These are phyloP conservation scores for Suillus ampliporus DNA, from an alignment of 768 basidiomycete species.

Conservation along the genomic window DNA sequence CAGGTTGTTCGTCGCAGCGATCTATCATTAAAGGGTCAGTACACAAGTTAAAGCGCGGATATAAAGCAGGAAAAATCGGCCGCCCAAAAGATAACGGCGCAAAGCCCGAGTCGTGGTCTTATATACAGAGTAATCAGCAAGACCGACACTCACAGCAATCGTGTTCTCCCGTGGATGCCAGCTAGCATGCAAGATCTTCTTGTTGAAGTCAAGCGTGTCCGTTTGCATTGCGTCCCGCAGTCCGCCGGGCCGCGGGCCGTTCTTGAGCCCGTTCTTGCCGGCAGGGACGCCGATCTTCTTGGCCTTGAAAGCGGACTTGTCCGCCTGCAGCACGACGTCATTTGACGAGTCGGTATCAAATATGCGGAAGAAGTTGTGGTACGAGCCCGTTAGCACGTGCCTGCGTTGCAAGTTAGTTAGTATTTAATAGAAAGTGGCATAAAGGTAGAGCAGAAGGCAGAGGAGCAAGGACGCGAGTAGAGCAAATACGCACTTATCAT, in stretches of 20 bases:
- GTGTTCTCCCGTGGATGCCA: slow-evolving; percentile 99
- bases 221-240: slow-evolving; percentile 87
- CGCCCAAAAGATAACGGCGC: not conserved
- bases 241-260: slow-evolving; percentile 67
- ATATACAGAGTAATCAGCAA: not conserved
- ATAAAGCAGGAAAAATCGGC: slow-evolving; percentile 7
- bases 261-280: slow-evolving; percentile 72
- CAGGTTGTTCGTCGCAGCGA: slow-evolving; percentile 77
- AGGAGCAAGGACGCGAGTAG: not conserved
- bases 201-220: slow-evolving; percentile 90
- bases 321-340: slow-evolving; percentile 95
- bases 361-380: slow-evolving; percentile 99
- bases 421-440: not conserved
- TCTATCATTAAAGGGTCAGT: slow-evolving; percentile 48
- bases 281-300: slow-evolving; percentile 96
- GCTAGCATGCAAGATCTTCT: slow-evolving; percentile 94
- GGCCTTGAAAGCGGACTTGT: slow-evolving; percentile 99
- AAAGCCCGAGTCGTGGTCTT: not conserved
- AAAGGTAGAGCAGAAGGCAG: slow-evolving; percentile 18
- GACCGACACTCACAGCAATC: slow-evolving; percentile 75
- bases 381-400: slow-evolving; percentile 97
- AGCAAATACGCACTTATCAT: slow-evolving; percentile 80
- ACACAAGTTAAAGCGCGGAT: not conserved
- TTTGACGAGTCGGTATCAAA: slow-evolving; percentile 89
- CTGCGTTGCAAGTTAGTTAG: slow-evolving; percentile 46